Conservation (phyloP, 148 eudicot species). For the Chenopodium formosanum region DNA sequence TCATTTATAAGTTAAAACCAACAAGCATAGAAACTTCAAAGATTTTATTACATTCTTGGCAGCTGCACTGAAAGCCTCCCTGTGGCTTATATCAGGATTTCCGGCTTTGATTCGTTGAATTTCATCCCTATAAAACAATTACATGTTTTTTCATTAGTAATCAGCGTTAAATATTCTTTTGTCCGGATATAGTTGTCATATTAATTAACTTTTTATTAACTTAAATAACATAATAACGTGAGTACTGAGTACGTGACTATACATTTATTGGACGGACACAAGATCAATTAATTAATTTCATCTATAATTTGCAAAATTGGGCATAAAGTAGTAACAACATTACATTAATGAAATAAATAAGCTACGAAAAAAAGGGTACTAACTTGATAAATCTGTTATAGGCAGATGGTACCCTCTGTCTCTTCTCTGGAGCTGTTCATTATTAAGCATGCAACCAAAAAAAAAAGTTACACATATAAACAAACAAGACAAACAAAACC, state of each 20-base stretch:
- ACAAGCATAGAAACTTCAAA: background rate
- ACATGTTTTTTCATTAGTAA: background rate
- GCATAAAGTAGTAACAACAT: slow-evolving; percentile 36
- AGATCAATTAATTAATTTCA: background rate
- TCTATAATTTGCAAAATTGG: too few species aligned
- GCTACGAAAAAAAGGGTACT: slow-evolving; percentile 25
- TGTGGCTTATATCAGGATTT: slow-evolving; percentile 98
- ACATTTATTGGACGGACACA: too few species aligned
- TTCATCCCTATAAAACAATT: slow-evolving; percentile 68
- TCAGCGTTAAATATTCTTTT: background rate
- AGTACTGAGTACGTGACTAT: background rate
- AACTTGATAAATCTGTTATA: slow-evolving; percentile 99
- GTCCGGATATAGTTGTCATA: background rate
- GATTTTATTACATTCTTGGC: slow-evolving; percentile 79
- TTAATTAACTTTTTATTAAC: too few species aligned
- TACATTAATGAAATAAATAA: background rate
- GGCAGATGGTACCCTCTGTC: slow-evolving; percentile 99
- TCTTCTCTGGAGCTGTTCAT: slow-evolving; percentile 87
- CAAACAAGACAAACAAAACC: background rate
- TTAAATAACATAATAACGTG: too few species aligned
- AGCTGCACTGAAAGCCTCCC: slow-evolving; percentile 99
- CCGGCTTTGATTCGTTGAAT: slow-evolving; percentile 99
- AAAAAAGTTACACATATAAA: background rate
- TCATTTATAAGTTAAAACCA: background rate
- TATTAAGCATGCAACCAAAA: slow-evolving; percentile 23